Evolutionary conservation across 2,329 filamentous ascomycete genomes (phyloP).

Genomic region (Penicillium polonicum): DNA sequence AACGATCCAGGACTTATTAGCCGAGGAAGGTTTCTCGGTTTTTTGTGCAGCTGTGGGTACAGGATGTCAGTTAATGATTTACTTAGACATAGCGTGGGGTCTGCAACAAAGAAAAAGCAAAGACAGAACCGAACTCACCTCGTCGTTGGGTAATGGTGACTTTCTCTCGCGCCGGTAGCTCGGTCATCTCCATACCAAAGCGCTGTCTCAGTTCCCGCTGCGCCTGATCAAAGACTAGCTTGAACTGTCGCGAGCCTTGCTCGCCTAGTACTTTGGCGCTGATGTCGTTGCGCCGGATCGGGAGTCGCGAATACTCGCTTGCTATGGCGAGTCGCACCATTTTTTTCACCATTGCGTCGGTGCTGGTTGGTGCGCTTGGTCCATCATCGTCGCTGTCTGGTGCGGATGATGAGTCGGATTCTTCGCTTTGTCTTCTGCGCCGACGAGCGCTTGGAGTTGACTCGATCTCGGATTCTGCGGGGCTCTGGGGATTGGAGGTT

Average conservation of each 20-base stretch:
- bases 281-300: conserved; percentile 59
- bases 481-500: background rate
- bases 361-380: conserved; percentile 29
- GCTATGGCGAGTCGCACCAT: conserved; percentile 61
- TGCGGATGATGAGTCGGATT: conserved; percentile 1
- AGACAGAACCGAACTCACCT: conserved; percentile 50
- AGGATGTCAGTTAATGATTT: background rate
- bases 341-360: conserved; percentile 56
- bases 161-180: conserved; percentile 79
- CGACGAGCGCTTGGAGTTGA: conserved; percentile 1
- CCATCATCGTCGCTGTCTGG: conserved; percentile 17
- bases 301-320: conserved; percentile 59
- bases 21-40: conserved; percentile 41
- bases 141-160: conserved; percentile 75
- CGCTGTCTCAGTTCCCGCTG: conserved; percentile 67
- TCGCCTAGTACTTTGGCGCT: conserved; percentile 67
- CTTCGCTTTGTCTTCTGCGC: conserved; percentile 17
- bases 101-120: conserved; percentile 3
- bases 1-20: conserved; percentile 73
- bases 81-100: background rate
- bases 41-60: conserved; percentile 49
- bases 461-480: conserved; percentile 4
- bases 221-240: conserved; percentile 70
- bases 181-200: conserved; percentile 92
- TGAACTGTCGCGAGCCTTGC: conserved; percentile 68